A percentile compares a stretch with the other conserved stretches of the same genome.
phyloP scores from a whole-genome alignment of 2,329 filamentous ascomycete genomes.

The Coleophoma crateriformis region DNA sequence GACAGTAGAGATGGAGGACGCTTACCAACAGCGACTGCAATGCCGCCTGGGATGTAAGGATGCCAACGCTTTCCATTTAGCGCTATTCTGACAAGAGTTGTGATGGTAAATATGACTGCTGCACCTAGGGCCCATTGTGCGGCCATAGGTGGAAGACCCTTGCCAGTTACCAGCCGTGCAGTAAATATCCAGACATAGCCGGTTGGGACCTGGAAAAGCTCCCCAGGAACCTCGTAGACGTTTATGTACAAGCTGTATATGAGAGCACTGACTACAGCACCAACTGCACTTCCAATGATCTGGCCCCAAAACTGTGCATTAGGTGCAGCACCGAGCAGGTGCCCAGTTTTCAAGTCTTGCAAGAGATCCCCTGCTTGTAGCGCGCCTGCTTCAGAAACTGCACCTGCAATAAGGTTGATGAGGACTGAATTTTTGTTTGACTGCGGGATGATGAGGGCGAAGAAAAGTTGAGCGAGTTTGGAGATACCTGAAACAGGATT shows the following conservation, averaged over 20 bases:
- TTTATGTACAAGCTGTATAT: constrained; percentile 88
- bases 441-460: constrained; percentile 81
- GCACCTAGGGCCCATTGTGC: constrained; percentile 72
- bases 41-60: constrained; percentile 79
- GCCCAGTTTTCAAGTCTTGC: constrained; percentile 95
- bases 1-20: not conserved
- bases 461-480: constrained; percentile 93
- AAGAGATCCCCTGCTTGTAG: constrained; percentile 94
- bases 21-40: constrained; percentile 87
- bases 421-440: constrained; percentile 80
- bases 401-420: constrained; percentile 91
- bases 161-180: constrained; percentile 83
- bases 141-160: constrained; percentile 80
- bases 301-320: constrained; percentile 97
- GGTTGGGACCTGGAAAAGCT: constrained; percentile 89
- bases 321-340: constrained; percentile 84
- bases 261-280: constrained; percentile 77
- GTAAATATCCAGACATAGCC: constrained; percentile 98
- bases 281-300: constrained; percentile 80
- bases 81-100: constrained; percentile 66
- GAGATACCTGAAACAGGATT: constrained; percentile 96
- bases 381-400: constrained; percentile 78
- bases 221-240: constrained; percentile 83
- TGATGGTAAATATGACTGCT: constrained; percentile 66
- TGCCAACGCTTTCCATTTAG: constrained; percentile 55